phyloP scores from a whole-genome alignment of 2,329 filamentous ascomycete genomes.

The Cordyceps cicadae region DNA sequence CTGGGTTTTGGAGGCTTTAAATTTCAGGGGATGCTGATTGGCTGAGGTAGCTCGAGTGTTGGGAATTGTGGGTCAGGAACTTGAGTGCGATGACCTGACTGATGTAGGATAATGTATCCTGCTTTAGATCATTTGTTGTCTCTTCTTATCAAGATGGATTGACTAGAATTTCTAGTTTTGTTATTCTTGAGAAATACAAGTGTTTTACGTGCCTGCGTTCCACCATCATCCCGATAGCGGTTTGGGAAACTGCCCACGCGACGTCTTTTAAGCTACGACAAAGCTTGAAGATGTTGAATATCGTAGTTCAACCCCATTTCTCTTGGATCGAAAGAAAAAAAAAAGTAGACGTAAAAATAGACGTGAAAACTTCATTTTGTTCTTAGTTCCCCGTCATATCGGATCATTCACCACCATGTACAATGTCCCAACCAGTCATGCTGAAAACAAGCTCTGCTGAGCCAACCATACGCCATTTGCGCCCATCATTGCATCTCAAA shows the following conservation, averaged over 20 bases:
- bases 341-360: too few relatives aligned
- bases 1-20: neutral
- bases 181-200: too few relatives aligned
- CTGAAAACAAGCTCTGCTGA: neutral
- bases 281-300: too few relatives aligned
- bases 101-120: neutral
- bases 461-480: neutral
- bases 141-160: too few relatives aligned
- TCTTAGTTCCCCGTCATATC: neutral
- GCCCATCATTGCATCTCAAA: neutral
- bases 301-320: too few relatives aligned
- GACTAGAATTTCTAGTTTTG: neutral
- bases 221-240: too few relatives aligned
- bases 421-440: neutral
- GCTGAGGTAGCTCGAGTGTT: neutral
- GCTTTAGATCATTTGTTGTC: neutral
- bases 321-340: too few relatives aligned
- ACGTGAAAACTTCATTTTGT: too few relatives aligned
- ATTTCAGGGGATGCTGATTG: constrained; percentile 3
- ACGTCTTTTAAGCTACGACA: too few relatives aligned
- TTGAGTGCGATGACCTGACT: neutral
- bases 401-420: neutral
- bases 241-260: too few relatives aligned
- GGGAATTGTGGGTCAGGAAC: neutral
- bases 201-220: too few relatives aligned